Conservation (phyloP, 2,329 filamentous ascomycete genomes). For the Xylariomycetidae sp. region DNA sequence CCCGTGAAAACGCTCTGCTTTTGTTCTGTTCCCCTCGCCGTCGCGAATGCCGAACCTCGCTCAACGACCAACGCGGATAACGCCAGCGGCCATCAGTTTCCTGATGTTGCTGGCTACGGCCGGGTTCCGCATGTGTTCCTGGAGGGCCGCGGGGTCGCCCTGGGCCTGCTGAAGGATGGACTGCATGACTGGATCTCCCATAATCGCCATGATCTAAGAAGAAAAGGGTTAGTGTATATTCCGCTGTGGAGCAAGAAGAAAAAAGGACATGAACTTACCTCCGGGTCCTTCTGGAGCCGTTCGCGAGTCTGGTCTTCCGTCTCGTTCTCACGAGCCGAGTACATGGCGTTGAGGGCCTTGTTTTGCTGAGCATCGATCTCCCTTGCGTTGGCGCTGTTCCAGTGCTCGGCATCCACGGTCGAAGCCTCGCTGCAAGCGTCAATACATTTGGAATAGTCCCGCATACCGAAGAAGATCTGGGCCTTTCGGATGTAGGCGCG, state of each 20-base stretch:
- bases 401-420: slow-evolving; percentile 65
- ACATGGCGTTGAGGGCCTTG: slow-evolving; percentile 89
- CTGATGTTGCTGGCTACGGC: slow-evolving; percentile 83
- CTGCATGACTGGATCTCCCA: slow-evolving; percentile 97
- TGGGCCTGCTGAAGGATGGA: slow-evolving; percentile 95
- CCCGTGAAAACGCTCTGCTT: slow-evolving; percentile 11
- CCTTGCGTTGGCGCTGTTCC: slow-evolving; percentile 71
- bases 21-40: slow-evolving; percentile 1
- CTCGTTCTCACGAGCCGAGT: slow-evolving; percentile 85
- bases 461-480: slow-evolving; percentile 94
- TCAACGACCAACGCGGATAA: slow-evolving; percentile 68
- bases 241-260: not conserved
- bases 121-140: slow-evolving; percentile 96
- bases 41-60: slow-evolving; percentile 5
- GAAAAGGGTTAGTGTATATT: not conserved
- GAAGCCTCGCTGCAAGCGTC: slow-evolving; percentile 82
- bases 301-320: slow-evolving; percentile 93
- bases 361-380: slow-evolving; percentile 94
- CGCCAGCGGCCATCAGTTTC: slow-evolving; percentile 88
- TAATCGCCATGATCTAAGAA: slow-evolving; percentile 72
- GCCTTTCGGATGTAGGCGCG: slow-evolving; percentile 95
- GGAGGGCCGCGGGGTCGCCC: slow-evolving; percentile 82
- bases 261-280: slow-evolving; percentile 52
- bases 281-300: slow-evolving; percentile 83
- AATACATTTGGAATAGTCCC: slow-evolving; percentile 92